A percentile compares a stretch with the other conserved stretches of the same genome.
Evolutionary conservation across 139 green algal genomes (phyloP).

Genomic region (Parachlorella kessleri): DNA sequence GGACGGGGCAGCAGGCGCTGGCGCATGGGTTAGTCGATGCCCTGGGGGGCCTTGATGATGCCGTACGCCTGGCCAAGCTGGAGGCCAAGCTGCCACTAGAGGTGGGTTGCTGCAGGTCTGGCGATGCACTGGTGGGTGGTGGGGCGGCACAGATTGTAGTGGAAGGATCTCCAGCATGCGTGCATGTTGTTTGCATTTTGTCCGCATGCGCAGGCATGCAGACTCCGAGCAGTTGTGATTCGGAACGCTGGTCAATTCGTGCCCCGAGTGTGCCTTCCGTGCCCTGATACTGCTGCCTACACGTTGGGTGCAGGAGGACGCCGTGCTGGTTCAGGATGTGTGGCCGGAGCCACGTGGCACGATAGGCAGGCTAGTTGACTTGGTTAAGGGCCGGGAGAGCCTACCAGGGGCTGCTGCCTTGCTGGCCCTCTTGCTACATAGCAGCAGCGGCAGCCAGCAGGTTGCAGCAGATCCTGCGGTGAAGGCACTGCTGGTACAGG

Average conservation of each 20-base stretch:
- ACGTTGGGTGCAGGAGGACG: too few relatives aligned
- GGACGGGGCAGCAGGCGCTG: constrained; percentile 73
- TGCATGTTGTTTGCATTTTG: too few relatives aligned
- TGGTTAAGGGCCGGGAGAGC: neutral
- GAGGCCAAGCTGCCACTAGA: constrained; percentile 55
- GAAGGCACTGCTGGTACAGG: constrained; percentile 1
- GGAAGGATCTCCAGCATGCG: too few relatives aligned
- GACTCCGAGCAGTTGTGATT: too few relatives aligned
- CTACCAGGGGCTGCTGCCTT: neutral
- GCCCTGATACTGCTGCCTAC: too few relatives aligned
- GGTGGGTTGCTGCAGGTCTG: too few relatives aligned
- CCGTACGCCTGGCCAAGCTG: constrained; percentile 76
- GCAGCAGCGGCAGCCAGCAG: neutral
- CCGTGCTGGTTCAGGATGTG: constrained; percentile 27
- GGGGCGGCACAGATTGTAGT: too few relatives aligned
- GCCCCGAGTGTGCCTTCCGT: too few relatives aligned
- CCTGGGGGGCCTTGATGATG: constrained; percentile 77
- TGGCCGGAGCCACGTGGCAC: neutral
- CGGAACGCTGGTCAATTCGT: too few relatives aligned
- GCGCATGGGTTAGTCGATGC: constrained; percentile 78
- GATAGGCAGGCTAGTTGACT: neutral
- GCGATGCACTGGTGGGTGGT: too few relatives aligned
- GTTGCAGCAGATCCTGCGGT: neutral
- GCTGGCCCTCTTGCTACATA: neutral
- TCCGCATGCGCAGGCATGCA: too few relatives aligned